Conservation (phyloP, 306 rosid genomes). For the Quercus suber region DNA sequence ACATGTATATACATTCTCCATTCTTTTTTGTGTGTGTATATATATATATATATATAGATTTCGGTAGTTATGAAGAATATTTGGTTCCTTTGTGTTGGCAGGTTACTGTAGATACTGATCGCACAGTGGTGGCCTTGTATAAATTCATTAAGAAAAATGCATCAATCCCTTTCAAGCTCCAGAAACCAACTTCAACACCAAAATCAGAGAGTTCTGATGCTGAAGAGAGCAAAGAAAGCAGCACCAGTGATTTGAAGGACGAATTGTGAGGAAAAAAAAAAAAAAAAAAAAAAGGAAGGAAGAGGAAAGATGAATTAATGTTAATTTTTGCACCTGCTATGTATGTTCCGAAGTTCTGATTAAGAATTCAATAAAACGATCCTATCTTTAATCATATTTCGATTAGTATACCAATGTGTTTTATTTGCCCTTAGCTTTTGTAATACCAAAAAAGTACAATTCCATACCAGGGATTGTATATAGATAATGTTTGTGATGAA, state of each 20-base stretch:
- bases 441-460: too few species aligned
- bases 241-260: constrained; percentile 58
- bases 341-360: not conserved
- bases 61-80: not conserved
- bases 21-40: not conserved
- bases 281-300: not conserved
- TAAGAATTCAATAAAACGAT: constrained; percentile 11
- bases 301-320: constrained; percentile 1
- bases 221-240: constrained; percentile 43
- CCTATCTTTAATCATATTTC: not conserved
- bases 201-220: constrained; percentile 43
- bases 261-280: constrained; percentile 52
- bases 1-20: too few species aligned
- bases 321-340: constrained; percentile 10
- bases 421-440: too few species aligned
- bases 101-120: constrained; percentile 84
- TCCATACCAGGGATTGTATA: too few species aligned
- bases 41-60: not conserved
- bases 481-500: too few species aligned
- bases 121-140: constrained; percentile 93
- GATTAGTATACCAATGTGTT: too few species aligned
- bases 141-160: constrained; percentile 92
- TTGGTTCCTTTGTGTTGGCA: constrained; percentile 35
- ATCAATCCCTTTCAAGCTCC: constrained; percentile 94
- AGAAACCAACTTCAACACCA: constrained; percentile 65